Percentiles rank a stretch among this genome's conserved stretches.
Conservation (phyloP, 2,329 filamentous ascomycete species). For the Cadophora luteo-olivacea region DNA sequence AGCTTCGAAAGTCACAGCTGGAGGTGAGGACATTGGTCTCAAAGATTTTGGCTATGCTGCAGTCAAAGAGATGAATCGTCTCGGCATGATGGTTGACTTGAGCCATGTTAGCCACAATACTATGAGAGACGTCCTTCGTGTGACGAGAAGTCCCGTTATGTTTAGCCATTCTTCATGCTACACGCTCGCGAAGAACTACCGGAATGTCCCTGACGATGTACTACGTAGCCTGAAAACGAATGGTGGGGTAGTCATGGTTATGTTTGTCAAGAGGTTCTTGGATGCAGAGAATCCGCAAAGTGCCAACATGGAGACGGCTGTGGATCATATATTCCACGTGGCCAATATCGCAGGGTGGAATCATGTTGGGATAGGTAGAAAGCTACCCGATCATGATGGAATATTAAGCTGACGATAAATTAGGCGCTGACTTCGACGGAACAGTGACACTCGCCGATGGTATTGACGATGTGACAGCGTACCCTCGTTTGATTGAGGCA, state of each 20-base stretch:
- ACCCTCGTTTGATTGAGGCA: slow-evolving; percentile 63
- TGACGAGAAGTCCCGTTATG: slow-evolving; percentile 62
- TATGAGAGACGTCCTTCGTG: slow-evolving; percentile 69
- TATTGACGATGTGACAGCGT: slow-evolving; percentile 50
- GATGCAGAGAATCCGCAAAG: slow-evolving; percentile 54
- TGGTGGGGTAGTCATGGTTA: slow-evolving; percentile 63
- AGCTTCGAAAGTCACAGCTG: slow-evolving; percentile 26
- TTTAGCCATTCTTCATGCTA: slow-evolving; percentile 70
- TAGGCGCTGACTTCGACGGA: slow-evolving; percentile 59
- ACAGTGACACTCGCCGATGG: slow-evolving; percentile 10
- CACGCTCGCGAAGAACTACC: slow-evolving; percentile 64
- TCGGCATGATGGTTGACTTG: slow-evolving; percentile 91
- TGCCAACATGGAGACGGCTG: slow-evolving; percentile 64
- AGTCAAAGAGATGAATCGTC: slow-evolving; percentile 87
- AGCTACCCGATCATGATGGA: slow-evolving; percentile 33
- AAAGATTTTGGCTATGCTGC: slow-evolving; percentile 62
- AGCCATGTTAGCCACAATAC: slow-evolving; percentile 81
- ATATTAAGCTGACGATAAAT: not conserved
- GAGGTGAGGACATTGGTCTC: slow-evolving; percentile 52
- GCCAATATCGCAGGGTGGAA: slow-evolving; percentile 68
- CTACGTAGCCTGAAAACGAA: slow-evolving; percentile 62
- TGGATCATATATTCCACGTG: slow-evolving; percentile 67
- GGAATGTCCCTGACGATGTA: slow-evolving; percentile 71
- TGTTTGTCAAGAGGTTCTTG: slow-evolving; percentile 35
- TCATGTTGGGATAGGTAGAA: slow-evolving; percentile 65